Base-by-base conservation (phyloP, 1,284 basidiomycete genomes). In the Ceratorhiza oryzae-sativae region DNA sequence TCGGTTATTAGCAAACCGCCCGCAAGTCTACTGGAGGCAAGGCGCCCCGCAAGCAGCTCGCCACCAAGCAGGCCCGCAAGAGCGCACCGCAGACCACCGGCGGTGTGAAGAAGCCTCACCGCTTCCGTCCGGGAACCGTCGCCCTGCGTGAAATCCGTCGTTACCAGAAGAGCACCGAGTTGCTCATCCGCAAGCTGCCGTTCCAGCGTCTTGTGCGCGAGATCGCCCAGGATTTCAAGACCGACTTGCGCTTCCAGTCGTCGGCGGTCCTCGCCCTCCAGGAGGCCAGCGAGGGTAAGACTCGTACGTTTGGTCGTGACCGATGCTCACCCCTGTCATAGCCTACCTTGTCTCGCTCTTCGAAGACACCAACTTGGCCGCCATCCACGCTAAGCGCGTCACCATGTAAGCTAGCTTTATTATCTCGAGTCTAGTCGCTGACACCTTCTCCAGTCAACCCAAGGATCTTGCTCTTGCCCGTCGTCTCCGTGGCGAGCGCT, bases 381-480 rank as follows among this genome's bases (percentile, higher is more conserved):
- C 93, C 75, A 95, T 95, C 82, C 91, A 93, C 83, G 91, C 93
- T 77, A 93, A 93, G 88, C 90, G 93, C 83, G 93, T 94, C 73
- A 91, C 90, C 68, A 91, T 90, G 75, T 73, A 46, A 34, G 70
- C 41, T 4, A 18, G 3, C 9, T 45, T 18, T 45, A 10, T 18
- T 10, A 18, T 45, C 15, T 18, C 25, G 4, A 5, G 15, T 23
- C 8, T 23, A 25, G 25, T 25, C 18, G 5, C 48, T 51, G 5
- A 51, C 23, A 49, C 4, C 73, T 83, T 84, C 74, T 89, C 87
- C 70, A 89, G 89, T 77, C 88, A 90, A 81, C 88, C 88, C 73
- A 89, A 89, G 82, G 89, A 90, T 80, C 84, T 90, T 76, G 87
- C 88, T 75, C 84, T 91, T 75, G 89, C 89, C 39, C 86, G 89